Evolutionary conservation across 1,284 basidiomycete genomes (phyloP), one percentile per base, ranked within the genome.

Genomic region (Bjerkandera adusta): DNA sequence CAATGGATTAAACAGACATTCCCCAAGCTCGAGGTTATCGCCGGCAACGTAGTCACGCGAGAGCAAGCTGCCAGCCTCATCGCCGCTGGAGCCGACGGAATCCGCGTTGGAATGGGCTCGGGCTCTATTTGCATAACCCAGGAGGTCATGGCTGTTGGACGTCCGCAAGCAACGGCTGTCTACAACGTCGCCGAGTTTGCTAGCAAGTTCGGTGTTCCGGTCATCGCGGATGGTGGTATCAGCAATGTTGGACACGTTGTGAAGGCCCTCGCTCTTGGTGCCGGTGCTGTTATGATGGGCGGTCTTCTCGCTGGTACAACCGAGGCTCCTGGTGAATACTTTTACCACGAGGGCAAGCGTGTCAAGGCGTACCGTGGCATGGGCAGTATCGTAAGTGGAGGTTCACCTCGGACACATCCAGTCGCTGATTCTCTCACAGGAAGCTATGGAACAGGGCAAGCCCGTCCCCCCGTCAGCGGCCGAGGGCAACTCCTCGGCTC

Each of bases 71-170:
- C 97, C 13, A 83, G 77, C 47, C 83, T 99, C 50, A 98, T 99
- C 56, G 85, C 80, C 18, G 96, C 93, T 5, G 97, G 96, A 49
- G 96, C 95, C 5, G 96, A 99, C 59, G 96, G 79, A 32, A 79
- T 99, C 8, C 89, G 93, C 38, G 79, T 99, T 35, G 97, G 96
- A 45, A 99, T 99, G 96, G 96, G 96, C 42, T 92, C 88, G 12
- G 96, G 96, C 15, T 97, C 93, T 10, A 99, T 99, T 64, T 99
- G 96, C 67, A 99, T 99, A 70, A 99, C 96, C 4, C 96, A 99
- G 70, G 96, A 99, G 67, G 92, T 99, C 60, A 99, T 98, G 91
- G 96, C 97, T n/a, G 96, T 98, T 47, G 97, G 96, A 25, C 85
- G 96, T 27, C 97, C 96, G 1, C 96, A 99, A 69, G 96, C 95